Evolutionary conservation across 2,329 filamentous ascomycete genomes (phyloP), one percentile per base, ranked within the genome.

Genomic region (Myriosclerotinia curreyana): DNA sequence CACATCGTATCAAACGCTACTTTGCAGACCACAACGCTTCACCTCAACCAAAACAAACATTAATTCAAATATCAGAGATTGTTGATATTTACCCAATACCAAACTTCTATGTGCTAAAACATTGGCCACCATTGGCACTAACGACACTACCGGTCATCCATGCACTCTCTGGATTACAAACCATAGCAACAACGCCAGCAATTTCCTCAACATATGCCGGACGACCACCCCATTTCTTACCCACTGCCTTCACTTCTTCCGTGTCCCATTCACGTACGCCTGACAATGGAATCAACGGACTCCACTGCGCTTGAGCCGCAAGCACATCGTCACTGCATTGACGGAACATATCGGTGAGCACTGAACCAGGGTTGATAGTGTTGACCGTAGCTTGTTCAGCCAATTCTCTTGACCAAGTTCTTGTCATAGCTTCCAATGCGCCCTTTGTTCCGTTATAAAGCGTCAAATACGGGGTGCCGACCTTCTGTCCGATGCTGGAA

Each of bases 391-490:
- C 53, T 9, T 59, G 49, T 9, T 65, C 56, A 31, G 63, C 63
- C 56, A 62, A 54, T 36, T 65, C 58, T 54, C 56, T 46, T 9
- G 56, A 44, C 63, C 56, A 65, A 25, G 56, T 62, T 54, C 58
- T 46, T n/a, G 85, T 88, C 85, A 88, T 87, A 9, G 83, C 80
- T 71, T 88, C 86, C 2, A 88, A 72, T 0, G 86, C 86, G 0
- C 84, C 85, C 71, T 88, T 88, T 14, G 85, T 86, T 1, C 83
- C 85, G 12, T 82, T 84, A 68, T 87, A 87, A 64, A 87, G 79
- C 34, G 79, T 81, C 72, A 86, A 83, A 2, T 79, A 79, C 20
- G 77, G 74, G 71, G 84, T 83, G 7, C 86, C 85, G 3, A 86
- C 74, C n/a, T 78, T 80, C 2, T 83, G 78, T 56, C 80, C 82